Evolutionary conservation across 1,284 basidiomycete species (phyloP).

Genomic region (Hortiboletus rubellus): DNA sequence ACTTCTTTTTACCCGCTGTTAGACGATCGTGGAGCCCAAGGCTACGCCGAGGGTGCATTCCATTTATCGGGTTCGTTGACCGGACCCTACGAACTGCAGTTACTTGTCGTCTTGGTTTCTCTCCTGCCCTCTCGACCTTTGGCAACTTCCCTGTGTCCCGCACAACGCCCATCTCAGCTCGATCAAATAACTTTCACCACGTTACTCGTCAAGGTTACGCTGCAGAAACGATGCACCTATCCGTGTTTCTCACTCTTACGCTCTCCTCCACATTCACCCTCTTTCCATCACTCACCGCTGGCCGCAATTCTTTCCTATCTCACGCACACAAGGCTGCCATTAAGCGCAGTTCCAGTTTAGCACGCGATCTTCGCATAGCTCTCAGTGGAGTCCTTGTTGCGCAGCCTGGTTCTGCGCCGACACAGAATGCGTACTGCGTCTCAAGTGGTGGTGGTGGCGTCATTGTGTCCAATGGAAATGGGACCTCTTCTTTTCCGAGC

Average conservation of each 20-base stretch:
- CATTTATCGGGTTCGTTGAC: slow-evolving; percentile 27
- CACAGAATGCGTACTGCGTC: slow-evolving; percentile 33
- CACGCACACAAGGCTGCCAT: slow-evolving; percentile 46
- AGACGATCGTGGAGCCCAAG: slow-evolving; percentile 11
- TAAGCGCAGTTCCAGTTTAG: slow-evolving; percentile 56
- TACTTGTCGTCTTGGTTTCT: background rate
- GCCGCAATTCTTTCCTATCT: slow-evolving; percentile 29
- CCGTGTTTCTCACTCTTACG: slow-evolving; percentile 40
- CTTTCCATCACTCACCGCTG: slow-evolving; percentile 13
- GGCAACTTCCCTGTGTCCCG: background rate
- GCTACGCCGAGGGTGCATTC: slow-evolving; percentile 19
- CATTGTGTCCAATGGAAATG: slow-evolving; percentile 19
- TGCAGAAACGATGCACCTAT: slow-evolving; percentile 24
- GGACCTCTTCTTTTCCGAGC: slow-evolving; percentile 18
- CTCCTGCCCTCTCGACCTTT: background rate
- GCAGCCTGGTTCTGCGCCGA: slow-evolving; percentile 27
- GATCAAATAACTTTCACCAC: slow-evolving; percentile 8
- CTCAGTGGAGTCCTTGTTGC: slow-evolving; percentile 52
- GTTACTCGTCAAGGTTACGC: slow-evolving; percentile 2
- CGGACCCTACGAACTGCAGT: slow-evolving; percentile 17
- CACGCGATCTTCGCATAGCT: slow-evolving; percentile 64
- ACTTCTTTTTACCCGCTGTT: slow-evolving; percentile 2
- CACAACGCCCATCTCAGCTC: slow-evolving; percentile 1
- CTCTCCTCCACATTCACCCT: slow-evolving; percentile 25
- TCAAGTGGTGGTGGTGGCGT: slow-evolving; percentile 29